phyloP scores from a whole-genome alignment of 371 early-diverging fungal genomes.

The Lichtheimia ramosa region DNA sequence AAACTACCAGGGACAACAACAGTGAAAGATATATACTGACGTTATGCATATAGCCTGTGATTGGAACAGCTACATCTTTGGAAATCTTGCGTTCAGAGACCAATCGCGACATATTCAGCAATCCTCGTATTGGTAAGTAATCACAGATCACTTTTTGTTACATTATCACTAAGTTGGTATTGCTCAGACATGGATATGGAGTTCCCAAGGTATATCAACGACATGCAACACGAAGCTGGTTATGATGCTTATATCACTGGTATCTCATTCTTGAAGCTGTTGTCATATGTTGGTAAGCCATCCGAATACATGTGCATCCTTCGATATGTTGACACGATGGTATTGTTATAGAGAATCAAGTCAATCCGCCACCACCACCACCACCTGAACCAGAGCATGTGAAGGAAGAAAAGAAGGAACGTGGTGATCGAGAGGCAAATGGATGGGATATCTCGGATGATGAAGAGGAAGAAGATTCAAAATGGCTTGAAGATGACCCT shows the following conservation, averaged over 20 bases:
- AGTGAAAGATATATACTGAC: too few species aligned
- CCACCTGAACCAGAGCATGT: conserved; percentile 12
- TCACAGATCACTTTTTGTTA: background rate
- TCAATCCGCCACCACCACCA: conserved; percentile 1
- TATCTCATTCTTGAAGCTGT: conserved; percentile 31
- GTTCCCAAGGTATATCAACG: conserved; percentile 40
- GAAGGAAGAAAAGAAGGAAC: conserved; percentile 14
- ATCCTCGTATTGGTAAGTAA: conserved; percentile 56
- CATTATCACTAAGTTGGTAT: background rate
- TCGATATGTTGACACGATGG: too few species aligned
- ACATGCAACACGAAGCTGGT: conserved; percentile 85
- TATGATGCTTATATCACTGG: conserved; percentile 92
- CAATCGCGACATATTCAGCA: conserved; percentile 35
- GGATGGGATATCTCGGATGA: conserved; percentile 43
- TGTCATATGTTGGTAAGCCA: conserved; percentile 28
- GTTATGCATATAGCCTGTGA: conserved; percentile 15
- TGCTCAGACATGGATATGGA: conserved; percentile 36
- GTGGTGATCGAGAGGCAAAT: conserved; percentile 12
- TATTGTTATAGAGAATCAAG: background rate
- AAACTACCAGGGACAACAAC: background rate
- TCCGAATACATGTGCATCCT: too few species aligned
- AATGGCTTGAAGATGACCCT: conserved; percentile 19
- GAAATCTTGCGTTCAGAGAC: conserved; percentile 46
- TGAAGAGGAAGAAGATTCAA: conserved; percentile 23
- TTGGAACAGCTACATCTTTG: conserved; percentile 34